Conservation (phyloP, 2,329 filamentous ascomycete species). For the Cladosporium sp. region DNA sequence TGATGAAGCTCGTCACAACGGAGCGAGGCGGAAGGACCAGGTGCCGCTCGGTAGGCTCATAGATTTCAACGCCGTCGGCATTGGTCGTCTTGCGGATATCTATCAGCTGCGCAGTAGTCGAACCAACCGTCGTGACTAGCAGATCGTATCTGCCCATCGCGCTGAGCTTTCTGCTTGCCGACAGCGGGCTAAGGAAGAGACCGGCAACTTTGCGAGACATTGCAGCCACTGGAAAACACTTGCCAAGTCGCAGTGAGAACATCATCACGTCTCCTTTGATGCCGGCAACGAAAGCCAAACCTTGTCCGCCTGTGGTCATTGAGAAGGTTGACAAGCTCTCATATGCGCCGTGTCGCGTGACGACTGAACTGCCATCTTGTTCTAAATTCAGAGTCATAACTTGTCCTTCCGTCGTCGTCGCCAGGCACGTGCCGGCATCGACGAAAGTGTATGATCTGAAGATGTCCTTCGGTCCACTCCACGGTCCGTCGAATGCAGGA, state of each 20-base stretch:
- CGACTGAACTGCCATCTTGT: conserved; percentile 37
- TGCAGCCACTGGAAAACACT: background rate
- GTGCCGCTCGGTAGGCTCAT: background rate
- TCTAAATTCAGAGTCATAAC: conserved; percentile 46
- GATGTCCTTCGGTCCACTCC: background rate
- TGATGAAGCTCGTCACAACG: conserved; percentile 51
- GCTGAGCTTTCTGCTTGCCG: background rate
- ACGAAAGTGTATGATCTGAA: conserved; percentile 64
- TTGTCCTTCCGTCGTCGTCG: conserved; percentile 60
- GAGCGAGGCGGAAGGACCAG: conserved; percentile 45
- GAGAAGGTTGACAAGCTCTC: conserved; percentile 51
- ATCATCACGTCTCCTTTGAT: background rate
- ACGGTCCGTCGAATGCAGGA: too few relatives aligned
- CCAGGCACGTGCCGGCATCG: conserved; percentile 53
- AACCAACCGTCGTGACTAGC: conserved; percentile 42
- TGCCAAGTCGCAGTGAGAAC: background rate
- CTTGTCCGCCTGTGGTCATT: conserved; percentile 35
- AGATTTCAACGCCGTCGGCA: background rate
- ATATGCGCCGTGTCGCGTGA: background rate
- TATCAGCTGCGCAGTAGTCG: conserved; percentile 31
- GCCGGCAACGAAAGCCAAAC: background rate
- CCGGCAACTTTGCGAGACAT: conserved; percentile 43
- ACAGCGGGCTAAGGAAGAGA: conserved; percentile 34
- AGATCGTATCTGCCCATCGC: conserved; percentile 26
- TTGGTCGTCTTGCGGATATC: background rate